Conservation (phyloP, 2,329 filamentous ascomycete genomes). For the Fusarium abutilonis region DNA sequence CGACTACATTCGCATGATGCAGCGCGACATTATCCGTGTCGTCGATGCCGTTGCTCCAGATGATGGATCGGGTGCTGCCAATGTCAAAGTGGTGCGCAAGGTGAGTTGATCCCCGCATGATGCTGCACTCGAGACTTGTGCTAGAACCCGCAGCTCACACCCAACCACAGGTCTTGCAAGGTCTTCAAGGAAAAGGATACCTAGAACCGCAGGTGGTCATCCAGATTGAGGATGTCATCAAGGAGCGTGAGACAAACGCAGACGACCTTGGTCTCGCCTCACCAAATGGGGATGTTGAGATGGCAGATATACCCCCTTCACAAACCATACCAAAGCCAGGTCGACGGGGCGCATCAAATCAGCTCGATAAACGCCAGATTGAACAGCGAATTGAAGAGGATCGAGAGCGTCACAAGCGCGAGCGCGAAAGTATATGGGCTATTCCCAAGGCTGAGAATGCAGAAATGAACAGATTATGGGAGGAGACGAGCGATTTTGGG, state of each 20-base stretch:
- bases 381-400: conserved; percentile 98
- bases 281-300: conserved; percentile 56
- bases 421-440: conserved; percentile 94
- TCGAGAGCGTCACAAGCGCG: conserved; percentile 89
- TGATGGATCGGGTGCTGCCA: conserved; percentile 87
- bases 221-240: conserved; percentile 85
- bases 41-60: conserved; percentile 92
- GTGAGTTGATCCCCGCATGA: conserved; percentile 57
- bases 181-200: conserved; percentile 75
- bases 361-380: conserved; percentile 84
- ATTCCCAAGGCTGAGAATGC: conserved; percentile 69
- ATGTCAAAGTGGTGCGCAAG: conserved; percentile 89
- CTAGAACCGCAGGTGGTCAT: conserved; percentile 77
- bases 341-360: conserved; percentile 49
- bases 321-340: conserved; percentile 53
- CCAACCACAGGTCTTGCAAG: conserved; percentile 68
- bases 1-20: conserved; percentile 93
- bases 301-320: conserved; percentile 55
- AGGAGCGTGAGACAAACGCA: conserved; percentile 75
- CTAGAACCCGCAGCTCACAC: conserved; percentile 25
- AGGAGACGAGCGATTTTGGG: conserved; percentile 85
- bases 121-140: background rate
- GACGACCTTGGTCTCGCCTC: conserved; percentile 65
- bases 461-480: conserved; percentile 85
- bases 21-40: conserved; percentile 88